These are phyloP conservation scores for Phaeosphaeriaceae sp. DNA, from an alignment of 2,329 filamentous ascomycete genomes.

Conservation along the genomic window DNA sequence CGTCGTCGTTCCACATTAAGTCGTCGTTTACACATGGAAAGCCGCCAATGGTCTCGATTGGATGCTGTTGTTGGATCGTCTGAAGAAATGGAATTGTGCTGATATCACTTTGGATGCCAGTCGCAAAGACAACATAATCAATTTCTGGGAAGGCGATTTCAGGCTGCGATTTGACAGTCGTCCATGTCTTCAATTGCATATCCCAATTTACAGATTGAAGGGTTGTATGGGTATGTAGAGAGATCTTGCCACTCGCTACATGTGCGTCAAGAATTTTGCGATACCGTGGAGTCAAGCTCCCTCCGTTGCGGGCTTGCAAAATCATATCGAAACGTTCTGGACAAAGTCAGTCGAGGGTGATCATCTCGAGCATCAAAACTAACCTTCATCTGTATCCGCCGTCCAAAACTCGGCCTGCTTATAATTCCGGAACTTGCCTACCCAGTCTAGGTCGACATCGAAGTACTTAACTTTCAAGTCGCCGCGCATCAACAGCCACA, in stretches of 20 bases:
- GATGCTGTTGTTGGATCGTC: conserved; percentile 64
- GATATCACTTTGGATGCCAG: conserved; percentile 71
- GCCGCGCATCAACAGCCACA: conserved; percentile 73
- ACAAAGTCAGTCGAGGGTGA: not conserved
- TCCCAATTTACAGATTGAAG: conserved; percentile 62
- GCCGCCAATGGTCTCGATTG: conserved; percentile 67
- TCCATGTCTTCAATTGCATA: conserved; percentile 47
- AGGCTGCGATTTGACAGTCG: conserved; percentile 54
- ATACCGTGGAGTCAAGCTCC: conserved; percentile 75
- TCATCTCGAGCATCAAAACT: conserved; percentile 1
- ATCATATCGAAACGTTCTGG: conserved; percentile 70
- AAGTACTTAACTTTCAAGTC: conserved; percentile 73
- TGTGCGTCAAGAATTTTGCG: conserved; percentile 70
- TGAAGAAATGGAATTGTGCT: conserved; percentile 65
- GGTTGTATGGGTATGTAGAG: conserved; percentile 64
- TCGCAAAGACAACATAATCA: conserved; percentile 78
- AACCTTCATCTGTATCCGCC: conserved; percentile 70
- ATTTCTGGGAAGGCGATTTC: conserved; percentile 58
- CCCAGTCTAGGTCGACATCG: conserved; percentile 78
- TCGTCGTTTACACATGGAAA: conserved; percentile 78
- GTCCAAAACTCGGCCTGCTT: conserved; percentile 80
- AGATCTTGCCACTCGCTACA: conserved; percentile 58
- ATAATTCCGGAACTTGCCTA: conserved; percentile 80
- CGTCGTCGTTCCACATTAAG: conserved; percentile 74
- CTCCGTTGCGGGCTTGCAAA: conserved; percentile 70